Evolutionary conservation across 495 filamentous ascomycete genomes (phyloP), one percentile per base, ranked within the genome.

Genomic region (Lentithecium fluviatile): DNA sequence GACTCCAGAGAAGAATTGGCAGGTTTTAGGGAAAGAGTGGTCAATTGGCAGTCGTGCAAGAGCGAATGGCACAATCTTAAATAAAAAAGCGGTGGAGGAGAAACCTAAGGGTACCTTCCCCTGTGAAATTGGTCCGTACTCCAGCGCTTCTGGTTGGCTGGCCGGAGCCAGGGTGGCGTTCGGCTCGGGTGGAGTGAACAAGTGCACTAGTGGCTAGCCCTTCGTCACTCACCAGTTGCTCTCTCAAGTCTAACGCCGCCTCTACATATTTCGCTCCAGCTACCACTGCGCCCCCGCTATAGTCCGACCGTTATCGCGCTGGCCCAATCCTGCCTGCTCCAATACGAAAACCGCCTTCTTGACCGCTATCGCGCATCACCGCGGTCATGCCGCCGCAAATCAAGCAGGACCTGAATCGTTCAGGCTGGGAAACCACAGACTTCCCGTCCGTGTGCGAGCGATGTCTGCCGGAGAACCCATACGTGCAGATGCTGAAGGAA

Each of bases 401-500:
- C 73, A 98, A 98, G 76, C 90, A 96, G 73, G 94, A 98, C 70
- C 81, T 97, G 26, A 98, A 98, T 78, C 85, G 95, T 47, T 92
- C 91, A 2, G 94, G 94, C 32, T 95, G 90, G 89, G 94, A 98
- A 75, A 86, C 88, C 32, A 96, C 94, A 23, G 59, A 85, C 67
- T 84, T 85, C 45, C 82, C 83, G 2, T 84, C 80, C 1, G 82
- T 85, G 13, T 86, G 84, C 69, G 85, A 88, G 68, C 83, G 79
- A 71, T 98, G 95, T 72, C 85, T 98, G 5, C 93, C 94, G 36
- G 90, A 95, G 57, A 97, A 97, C 70, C 94, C 91, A 5, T 97
- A 95, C 73, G 94, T 98, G 43, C 93, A 97, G 73, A 97, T 98
- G 91, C 79, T 97, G 46, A 98, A 98, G 73, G 89, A 96, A 71